Evolutionary conservation across 1,284 basidiomycete species (phyloP).

Genomic region (Cryptococcus hybrid): DNA sequence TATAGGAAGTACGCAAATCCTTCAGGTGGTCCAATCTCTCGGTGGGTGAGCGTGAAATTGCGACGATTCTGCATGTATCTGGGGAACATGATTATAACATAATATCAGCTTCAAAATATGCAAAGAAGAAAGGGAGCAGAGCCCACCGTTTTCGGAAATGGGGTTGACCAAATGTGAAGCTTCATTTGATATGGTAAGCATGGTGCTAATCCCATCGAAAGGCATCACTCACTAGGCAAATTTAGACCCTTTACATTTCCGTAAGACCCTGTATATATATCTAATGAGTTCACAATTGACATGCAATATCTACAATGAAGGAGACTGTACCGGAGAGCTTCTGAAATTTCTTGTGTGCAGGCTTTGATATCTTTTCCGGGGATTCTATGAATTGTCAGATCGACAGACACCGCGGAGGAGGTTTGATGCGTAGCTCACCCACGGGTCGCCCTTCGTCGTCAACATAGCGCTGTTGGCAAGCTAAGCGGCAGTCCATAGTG

Average conservation of each 20-base stretch:
- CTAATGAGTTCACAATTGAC: conserved; percentile 3
- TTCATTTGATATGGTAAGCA: conserved; percentile 33
- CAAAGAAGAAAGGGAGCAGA: not conserved
- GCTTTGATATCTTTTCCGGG: conserved; percentile 71
- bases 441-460: conserved; percentile 81
- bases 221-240: conserved; percentile 62
- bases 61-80: conserved; percentile 34
- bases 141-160: not conserved
- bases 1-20: conserved; percentile 86
- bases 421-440: conserved; percentile 59
- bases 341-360: conserved; percentile 76
- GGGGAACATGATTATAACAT: not conserved
- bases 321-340: conserved; percentile 66
- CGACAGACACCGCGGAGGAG: not conserved
- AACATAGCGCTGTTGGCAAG: conserved; percentile 65
- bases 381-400: conserved; percentile 59
- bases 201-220: not conserved
- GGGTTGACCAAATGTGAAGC: not conserved
- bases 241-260: conserved; percentile 56
- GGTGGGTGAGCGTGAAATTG: conserved; percentile 33
- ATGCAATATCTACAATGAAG: not conserved
- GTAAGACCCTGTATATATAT: conserved; percentile 58
- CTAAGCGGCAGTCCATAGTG: not conserved
- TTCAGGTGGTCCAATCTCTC: conserved; percentile 56
- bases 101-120: not conserved